Conservation (phyloP, 2,329 filamentous ascomycete species). For the Sporothrix brunneoviolacea region DNA sequence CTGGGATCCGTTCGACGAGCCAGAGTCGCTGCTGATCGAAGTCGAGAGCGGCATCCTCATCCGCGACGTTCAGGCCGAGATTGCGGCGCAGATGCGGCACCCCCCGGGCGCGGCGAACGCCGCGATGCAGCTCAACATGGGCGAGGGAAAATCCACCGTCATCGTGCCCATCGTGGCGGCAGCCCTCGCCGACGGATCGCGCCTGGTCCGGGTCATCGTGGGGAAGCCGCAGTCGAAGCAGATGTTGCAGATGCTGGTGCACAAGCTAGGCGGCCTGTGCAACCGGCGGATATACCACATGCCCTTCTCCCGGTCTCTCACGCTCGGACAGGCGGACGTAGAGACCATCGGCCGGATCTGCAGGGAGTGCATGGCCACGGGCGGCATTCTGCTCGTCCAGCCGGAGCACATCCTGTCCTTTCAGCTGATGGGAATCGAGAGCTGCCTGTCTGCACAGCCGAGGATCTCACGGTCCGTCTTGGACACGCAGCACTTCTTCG, state of each 20-base stretch:
- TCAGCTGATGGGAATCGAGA: constrained; percentile 54
- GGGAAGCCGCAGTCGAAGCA: constrained; percentile 55
- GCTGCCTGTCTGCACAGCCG: constrained; percentile 26
- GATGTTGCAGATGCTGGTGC: constrained; percentile 50
- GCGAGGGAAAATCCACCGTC: constrained; percentile 62
- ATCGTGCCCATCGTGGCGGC: constrained; percentile 60
- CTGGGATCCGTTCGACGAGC: constrained; percentile 45
- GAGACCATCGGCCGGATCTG: constrained; percentile 32
- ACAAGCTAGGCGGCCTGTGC: constrained; percentile 49
- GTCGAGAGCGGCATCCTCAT: constrained; percentile 57
- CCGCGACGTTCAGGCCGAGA: constrained; percentile 49
- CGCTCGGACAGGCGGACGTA: constrained; percentile 27
- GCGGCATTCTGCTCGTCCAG: constrained; percentile 54
- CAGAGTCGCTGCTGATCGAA: constrained; percentile 59
- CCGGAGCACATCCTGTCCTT: constrained; percentile 61
- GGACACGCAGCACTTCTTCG: constrained; percentile 38
- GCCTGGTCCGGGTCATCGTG: constrained; percentile 52
- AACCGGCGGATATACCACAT: constrained; percentile 48
- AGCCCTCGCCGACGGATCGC: constrained; percentile 41
- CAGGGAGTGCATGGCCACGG: constrained; percentile 38
- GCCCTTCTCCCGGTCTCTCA: constrained; percentile 50
- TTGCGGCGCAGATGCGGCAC: constrained; percentile 50
- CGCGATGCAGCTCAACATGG: constrained; percentile 65
- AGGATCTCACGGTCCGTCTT: constrained; percentile 31
- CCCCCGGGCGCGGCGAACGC: constrained; percentile 33